A percentile compares a stretch with the other conserved stretches of the same genome.
Conservation (phyloP, 139 green algal genomes). For the Nannochloris sp. region DNA sequence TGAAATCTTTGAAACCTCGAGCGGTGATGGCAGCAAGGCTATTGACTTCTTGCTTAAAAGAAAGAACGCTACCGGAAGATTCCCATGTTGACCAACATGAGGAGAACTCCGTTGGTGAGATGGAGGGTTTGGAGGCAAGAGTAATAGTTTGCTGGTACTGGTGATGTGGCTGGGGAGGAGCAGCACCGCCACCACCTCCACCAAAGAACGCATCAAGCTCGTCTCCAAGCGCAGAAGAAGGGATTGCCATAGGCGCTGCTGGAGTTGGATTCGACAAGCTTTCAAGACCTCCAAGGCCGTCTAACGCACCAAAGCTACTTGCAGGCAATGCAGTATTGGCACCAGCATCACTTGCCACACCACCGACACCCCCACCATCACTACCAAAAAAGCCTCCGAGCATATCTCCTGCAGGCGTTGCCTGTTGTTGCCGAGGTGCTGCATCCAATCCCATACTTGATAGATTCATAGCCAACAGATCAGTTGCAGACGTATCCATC, state of each 20-base stretch:
- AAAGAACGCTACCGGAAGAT: too few relatives aligned
- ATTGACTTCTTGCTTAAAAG: background rate
- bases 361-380: too few relatives aligned
- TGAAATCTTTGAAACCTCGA: constrained; percentile 16
- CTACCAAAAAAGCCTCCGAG: background rate
- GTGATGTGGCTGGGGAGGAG: background rate
- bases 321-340: background rate
- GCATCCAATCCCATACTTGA: background rate
- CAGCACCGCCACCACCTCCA: background rate
- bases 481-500: background rate
- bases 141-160: background rate
- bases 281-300: too few relatives aligned
- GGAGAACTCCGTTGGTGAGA: background rate
- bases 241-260: background rate
- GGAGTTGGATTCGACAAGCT: background rate
- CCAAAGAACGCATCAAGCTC: background rate
- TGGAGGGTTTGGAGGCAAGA: background rate
- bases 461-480: background rate
- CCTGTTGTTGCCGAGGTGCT: background rate
- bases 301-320: background rate
- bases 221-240: too few relatives aligned
- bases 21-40: background rate
- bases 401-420: background rate
- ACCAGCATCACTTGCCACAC: background rate
- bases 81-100: background rate